Evolutionary conservation across 2,329 filamentous ascomycete genomes (phyloP), one percentile per base, ranked within the genome.

Genomic region (Epicoccum nigrum): DNA sequence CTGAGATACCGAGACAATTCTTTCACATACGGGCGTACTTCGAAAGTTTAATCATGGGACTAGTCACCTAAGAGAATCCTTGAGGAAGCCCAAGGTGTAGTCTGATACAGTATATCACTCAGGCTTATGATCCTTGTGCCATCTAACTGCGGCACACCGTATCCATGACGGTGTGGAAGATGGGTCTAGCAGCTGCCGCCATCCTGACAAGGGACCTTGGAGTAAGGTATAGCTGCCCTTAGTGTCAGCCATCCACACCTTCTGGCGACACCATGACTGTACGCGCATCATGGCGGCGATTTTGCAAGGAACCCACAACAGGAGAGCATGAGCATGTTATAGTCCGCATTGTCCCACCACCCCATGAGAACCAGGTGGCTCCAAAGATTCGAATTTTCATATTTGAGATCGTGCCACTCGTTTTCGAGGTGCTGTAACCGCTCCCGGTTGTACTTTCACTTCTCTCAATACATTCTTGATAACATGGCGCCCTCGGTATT

Each of bases 231-330:
- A 38, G 43, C 21, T 59, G 35, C 51, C 57, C 54, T 55, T 60
- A 48, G 51, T 61, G 57, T 56, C 43, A 62, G 45, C 49, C 58
- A 43, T 63, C 51, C 53, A 63, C 57, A 55, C 42, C 41, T 28
- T 48, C 25, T 54, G 45, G 40, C 45, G 44, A 37, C 45, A 35
- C 47, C 42, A 37, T 47, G 33, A 40, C 47, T 49, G 52, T 16
- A 45, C 44, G 46, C 37, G 38, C 32, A 58, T 63, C 45, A 52
- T 41, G 42, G 52, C 41, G 21, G 38, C 33, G 27, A 37, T 39
- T 34, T 34, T 21, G 46, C 47, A 55, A 47, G 44, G 39, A 42
- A 42, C 39, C 34, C 25, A 59, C 45, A 49, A 40, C 47, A 54
- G 43, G 50, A 42, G 39, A 51, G 47, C 54, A 40, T 49, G 27